phyloP scores from a whole-genome alignment of 305 asterid genomes.

The Fraxinus sp. region DNA sequence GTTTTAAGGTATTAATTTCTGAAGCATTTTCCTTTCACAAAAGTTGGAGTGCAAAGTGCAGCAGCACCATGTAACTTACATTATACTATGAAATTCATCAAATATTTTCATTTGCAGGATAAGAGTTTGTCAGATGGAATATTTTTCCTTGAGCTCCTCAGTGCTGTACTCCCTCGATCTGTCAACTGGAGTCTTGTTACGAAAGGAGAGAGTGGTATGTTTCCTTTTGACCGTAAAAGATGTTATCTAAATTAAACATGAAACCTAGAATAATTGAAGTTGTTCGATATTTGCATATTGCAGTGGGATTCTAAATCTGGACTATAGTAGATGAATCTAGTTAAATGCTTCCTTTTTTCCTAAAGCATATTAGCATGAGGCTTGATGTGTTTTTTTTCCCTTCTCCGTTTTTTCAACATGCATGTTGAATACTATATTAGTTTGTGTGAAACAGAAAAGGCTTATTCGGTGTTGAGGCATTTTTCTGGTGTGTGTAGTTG shows the following conservation, averaged over 20 bases:
- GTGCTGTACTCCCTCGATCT: slow-evolving; percentile 91
- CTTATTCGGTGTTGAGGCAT: too few species aligned
- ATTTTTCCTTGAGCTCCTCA: slow-evolving; percentile 89
- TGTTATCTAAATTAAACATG: neutral
- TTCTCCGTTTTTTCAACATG: neutral
- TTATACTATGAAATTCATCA: neutral
- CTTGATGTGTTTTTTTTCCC: neutral
- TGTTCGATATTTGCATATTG: neutral
- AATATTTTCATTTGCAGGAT: slow-evolving; percentile 50
- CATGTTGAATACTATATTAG: neutral
- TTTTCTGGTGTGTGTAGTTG: neutral
- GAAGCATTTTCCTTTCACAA: neutral
- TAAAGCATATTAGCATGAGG: neutral
- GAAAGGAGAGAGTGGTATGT: slow-evolving; percentile 72
- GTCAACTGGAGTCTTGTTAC: slow-evolving; percentile 98
- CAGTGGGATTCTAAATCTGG: neutral
- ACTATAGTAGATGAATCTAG: neutral
- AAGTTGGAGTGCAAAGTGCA: slow-evolving; percentile 4
- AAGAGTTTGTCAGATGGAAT: slow-evolving; percentile 79
- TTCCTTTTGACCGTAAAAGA: neutral
- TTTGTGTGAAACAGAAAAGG: neutral
- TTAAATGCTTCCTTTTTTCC: neutral
- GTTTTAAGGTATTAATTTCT: slow-evolving; percentile 69
- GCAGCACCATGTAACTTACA: neutral
- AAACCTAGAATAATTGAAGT: neutral